Percentiles rank a stretch among this genome's conserved stretches.
These are phyloP conservation scores for Neurospora sp. DNA, from an alignment of 495 filamentous ascomycete genomes.

Conservation along the genomic window DNA sequence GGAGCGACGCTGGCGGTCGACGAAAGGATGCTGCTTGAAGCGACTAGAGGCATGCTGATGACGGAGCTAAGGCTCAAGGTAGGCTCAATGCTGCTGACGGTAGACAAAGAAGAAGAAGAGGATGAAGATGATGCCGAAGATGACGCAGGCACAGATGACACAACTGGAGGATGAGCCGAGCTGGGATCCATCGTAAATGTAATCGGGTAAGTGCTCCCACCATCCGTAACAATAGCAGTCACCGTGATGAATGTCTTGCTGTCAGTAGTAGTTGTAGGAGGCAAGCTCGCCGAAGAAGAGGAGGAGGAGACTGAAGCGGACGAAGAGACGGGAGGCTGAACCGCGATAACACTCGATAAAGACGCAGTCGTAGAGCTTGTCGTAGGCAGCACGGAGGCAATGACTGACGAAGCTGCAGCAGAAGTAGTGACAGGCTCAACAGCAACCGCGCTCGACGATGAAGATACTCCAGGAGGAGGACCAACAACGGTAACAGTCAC, in stretches of 20 bases:
- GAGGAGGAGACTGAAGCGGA: neutral
- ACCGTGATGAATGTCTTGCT: conserved; percentile 1
- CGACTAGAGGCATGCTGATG: neutral
- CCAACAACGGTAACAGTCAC: neutral
- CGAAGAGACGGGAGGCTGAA: neutral
- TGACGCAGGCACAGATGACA: neutral
- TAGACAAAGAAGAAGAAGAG: neutral
- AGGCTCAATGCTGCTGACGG: neutral
- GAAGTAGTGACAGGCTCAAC: neutral
- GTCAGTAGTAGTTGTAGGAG: neutral
- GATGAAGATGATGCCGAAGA: neutral
- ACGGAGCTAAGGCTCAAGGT: neutral
- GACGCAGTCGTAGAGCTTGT: neutral
- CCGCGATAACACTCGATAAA: neutral
- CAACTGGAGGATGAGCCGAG: neutral
- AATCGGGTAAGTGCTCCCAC: neutral
- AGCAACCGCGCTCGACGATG: neutral
- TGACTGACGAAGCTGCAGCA: neutral
- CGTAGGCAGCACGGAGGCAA: neutral
- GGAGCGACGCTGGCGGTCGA: neutral
- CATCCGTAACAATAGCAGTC: neutral
- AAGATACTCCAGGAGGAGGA: neutral
- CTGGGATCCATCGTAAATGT: conserved; percentile 5
- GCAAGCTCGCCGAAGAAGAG: neutral
- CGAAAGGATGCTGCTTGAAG: neutral